phyloP scores from a whole-genome alignment of 352 stramenopile species.

The Aphanomyces cochlioides region DNA sequence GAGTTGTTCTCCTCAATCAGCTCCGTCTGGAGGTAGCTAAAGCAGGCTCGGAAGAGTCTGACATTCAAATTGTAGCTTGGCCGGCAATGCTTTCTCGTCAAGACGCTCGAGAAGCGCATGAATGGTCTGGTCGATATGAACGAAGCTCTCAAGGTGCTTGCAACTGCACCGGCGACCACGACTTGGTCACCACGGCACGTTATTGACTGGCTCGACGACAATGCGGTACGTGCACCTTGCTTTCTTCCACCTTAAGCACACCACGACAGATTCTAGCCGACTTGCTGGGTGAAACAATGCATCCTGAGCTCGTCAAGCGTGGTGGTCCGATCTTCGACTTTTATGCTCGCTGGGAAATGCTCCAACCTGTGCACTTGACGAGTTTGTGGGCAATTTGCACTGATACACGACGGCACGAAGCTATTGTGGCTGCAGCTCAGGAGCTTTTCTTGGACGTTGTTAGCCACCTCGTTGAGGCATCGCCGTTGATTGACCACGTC shows the following conservation, averaged over 20 bases:
- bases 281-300: conserved; percentile 60
- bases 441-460: conserved; percentile 55
- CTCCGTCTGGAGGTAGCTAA: conserved; percentile 1
- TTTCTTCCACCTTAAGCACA: neutral
- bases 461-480: neutral
- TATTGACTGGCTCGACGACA: conserved; percentile 50
- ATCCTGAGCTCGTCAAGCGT: conserved; percentile 66
- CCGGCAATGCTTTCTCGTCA: conserved; percentile 46
- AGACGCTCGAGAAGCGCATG: conserved; percentile 69
- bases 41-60: neutral
- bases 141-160: conserved; percentile 41
- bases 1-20: neutral
- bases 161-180: conserved; percentile 40
- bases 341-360: conserved; percentile 37
- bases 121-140: conserved; percentile 67
- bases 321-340: conserved; percentile 61
- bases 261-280: conserved; percentile 39
- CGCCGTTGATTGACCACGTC: neutral
- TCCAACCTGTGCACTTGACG: conserved; percentile 45
- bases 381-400: conserved; percentile 55
- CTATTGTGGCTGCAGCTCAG: conserved; percentile 42
- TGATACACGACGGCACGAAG: conserved; percentile 44
- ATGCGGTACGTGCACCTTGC: conserved; percentile 21
- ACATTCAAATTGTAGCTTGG: conserved; percentile 43
- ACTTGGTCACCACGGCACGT: conserved; percentile 38